Evolutionary conservation across 2,329 filamentous ascomycete species (phyloP).

Genomic region (Cercospora janseana): DNA sequence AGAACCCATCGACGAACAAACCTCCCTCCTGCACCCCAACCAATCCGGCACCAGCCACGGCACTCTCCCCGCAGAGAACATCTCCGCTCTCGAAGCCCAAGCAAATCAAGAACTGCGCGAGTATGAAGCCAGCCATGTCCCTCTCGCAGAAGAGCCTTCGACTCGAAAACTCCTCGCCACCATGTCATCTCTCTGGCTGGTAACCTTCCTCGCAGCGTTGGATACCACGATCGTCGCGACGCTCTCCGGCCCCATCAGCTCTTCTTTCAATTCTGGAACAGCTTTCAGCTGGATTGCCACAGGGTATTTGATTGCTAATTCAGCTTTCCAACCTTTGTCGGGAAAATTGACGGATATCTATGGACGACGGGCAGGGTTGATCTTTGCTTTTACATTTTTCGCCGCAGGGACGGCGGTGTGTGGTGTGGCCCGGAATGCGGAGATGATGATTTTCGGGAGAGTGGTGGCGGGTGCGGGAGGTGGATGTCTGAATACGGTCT

Average conservation of each 20-base stretch:
- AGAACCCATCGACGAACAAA: conserved; percentile 9
- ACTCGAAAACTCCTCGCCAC: conserved; percentile 50
- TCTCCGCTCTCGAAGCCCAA: conserved; percentile 30
- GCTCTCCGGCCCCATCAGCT: conserved; percentile 77
- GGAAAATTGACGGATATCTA: conserved; percentile 88
- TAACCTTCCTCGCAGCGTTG: conserved; percentile 57
- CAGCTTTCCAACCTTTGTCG: conserved; percentile 79
- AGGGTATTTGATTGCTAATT: conserved; percentile 83
- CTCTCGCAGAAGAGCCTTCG: conserved; percentile 45
- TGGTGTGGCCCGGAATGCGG: conserved; percentile 64
- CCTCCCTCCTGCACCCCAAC: conserved; percentile 10
- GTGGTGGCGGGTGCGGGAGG: conserved; percentile 81
- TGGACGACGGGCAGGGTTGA: conserved; percentile 70
- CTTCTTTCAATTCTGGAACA: conserved; percentile 75
- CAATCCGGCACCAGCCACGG: conserved; percentile 4
- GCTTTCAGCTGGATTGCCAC: conserved; percentile 85
- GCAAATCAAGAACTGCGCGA: conserved; percentile 37
- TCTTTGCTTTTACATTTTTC: conserved; percentile 80
- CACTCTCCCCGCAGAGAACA: conserved; percentile 9
- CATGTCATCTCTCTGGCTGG: conserved; percentile 52
- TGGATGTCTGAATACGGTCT: conserved; percentile 48
- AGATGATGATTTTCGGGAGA: conserved; percentile 71
- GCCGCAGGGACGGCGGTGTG: conserved; percentile 78
- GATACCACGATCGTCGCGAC: conserved; percentile 86
- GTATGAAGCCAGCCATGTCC: conserved; percentile 31